phyloP scores from a whole-genome alignment of 768 basidiomycete species.

The Ramaria rubella region DNA sequence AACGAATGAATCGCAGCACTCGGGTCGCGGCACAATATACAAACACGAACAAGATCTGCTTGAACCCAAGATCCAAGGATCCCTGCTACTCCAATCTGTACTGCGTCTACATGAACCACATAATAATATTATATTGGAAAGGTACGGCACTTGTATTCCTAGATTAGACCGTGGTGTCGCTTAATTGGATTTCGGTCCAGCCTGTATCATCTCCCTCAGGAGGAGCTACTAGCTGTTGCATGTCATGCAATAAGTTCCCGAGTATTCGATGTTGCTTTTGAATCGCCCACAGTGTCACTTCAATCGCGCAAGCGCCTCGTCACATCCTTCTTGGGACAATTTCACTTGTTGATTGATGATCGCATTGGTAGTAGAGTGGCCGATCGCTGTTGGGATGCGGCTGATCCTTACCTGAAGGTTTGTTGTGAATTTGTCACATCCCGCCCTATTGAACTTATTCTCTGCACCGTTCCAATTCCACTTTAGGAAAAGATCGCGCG shows the following conservation, averaged over 20 bases:
- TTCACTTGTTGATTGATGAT: constrained; percentile 78
- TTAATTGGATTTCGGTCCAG: constrained; percentile 31
- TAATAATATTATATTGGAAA: constrained; percentile 61
- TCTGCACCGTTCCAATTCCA: no score
- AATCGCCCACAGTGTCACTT: constrained; percentile 56
- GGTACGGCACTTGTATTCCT: constrained; percentile 36
- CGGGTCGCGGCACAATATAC: constrained; percentile 17
- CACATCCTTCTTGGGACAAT: constrained; percentile 69
- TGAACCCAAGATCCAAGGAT: constrained; percentile 76
- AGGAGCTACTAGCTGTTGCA: constrained; percentile 53
- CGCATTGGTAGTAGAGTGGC: constrained; percentile 85
- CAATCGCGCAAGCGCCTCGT: constrained; percentile 69
- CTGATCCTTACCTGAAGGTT: constrained; percentile 92
- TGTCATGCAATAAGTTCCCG: constrained; percentile 66
- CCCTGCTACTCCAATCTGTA: constrained; percentile 77
- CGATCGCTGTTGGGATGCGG: constrained; percentile 84
- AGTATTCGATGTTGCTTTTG: constrained; percentile 64
- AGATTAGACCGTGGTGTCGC: not conserved
- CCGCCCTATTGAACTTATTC: constrained; percentile 2
- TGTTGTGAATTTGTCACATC: constrained; percentile 13
- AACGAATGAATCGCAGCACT: constrained; percentile 1
- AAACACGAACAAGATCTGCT: constrained; percentile 31
- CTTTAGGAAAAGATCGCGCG: constrained; percentile 85
- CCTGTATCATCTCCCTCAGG: constrained; percentile 47
- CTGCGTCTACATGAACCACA: constrained; percentile 61